These are phyloP conservation scores for Epichloe baconii DNA, from an alignment of 2,329 filamentous ascomycete genomes.

Conservation along the genomic window DNA sequence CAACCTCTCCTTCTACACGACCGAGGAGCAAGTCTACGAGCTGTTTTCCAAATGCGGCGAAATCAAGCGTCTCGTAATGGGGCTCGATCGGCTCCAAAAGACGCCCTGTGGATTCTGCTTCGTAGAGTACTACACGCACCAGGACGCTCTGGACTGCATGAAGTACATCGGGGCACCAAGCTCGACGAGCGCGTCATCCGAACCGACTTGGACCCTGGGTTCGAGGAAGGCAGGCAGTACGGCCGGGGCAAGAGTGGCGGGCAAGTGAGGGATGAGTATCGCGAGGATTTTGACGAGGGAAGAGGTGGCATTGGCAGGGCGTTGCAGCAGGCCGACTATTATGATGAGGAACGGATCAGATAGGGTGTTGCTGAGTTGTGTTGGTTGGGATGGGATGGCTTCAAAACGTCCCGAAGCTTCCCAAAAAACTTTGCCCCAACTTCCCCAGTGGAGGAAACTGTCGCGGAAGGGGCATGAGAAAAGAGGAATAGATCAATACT, in stretches of 20 bases:
- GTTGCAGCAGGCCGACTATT: conserved; percentile 31
- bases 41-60: conserved; percentile 93
- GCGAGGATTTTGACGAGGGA: conserved; percentile 92
- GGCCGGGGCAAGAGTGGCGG: conserved; percentile 90
- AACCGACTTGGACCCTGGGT: conserved; percentile 90
- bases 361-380: background rate
- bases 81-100: conserved; percentile 90
- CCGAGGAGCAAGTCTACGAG: conserved; percentile 97
- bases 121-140: conserved; percentile 96
- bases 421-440: too few relatives aligned
- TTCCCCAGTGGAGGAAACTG: background rate
- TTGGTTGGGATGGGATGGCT: background rate
- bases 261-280: conserved; percentile 94
- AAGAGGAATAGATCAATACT: background rate
- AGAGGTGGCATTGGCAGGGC: conserved; percentile 79
- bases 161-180: conserved; percentile 99
- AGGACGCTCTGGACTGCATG: conserved; percentile 94
- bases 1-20: conserved; percentile 97
- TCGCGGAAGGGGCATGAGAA: background rate
- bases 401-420: too few relatives aligned
- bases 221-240: conserved; percentile 91
- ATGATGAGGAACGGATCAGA: conserved; percentile 21
- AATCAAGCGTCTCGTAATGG: conserved; percentile 97
- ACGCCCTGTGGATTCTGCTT: conserved; percentile 99
- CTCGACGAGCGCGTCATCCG: conserved; percentile 93